Conservation (phyloP, 305 asterid species). For the Fraxinus nigra region DNA sequence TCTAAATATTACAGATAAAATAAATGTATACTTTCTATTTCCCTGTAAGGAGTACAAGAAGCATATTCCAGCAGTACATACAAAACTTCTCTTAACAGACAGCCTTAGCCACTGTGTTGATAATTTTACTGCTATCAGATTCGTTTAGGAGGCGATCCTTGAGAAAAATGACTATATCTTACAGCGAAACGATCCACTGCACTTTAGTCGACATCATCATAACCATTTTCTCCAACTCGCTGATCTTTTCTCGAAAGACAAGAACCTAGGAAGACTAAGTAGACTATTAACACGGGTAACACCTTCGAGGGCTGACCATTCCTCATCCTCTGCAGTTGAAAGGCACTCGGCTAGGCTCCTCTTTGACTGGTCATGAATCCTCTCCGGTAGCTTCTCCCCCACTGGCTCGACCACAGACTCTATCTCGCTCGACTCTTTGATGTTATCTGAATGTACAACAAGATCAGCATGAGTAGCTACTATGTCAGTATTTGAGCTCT, state of each 20-base stretch:
- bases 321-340: slow-evolving; percentile 64
- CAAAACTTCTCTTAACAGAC: background rate
- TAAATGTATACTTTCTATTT: background rate
- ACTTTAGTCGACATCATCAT: slow-evolving; percentile 26
- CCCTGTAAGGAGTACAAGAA: background rate
- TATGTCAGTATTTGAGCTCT: background rate
- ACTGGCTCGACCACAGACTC: slow-evolving; percentile 54
- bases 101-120: background rate
- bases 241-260: slow-evolving; percentile 67
- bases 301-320: slow-evolving; percentile 98
- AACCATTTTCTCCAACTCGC: slow-evolving; percentile 64
- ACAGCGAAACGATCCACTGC: background rate
- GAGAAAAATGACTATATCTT: background rate
- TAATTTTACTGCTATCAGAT: background rate
- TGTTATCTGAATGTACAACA: background rate
- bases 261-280: slow-evolving; percentile 88
- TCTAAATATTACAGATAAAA: background rate
- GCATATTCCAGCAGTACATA: background rate
- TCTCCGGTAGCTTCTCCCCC: slow-evolving; percentile 36
- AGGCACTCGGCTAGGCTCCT: slow-evolving; percentile 95
- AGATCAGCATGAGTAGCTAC: background rate
- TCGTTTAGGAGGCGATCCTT: background rate
- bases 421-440: slow-evolving; percentile 52
- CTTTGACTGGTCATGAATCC: slow-evolving; percentile 62
- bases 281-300: slow-evolving; percentile 86